A percentile compares a stretch with the other conserved stretches of the same genome.
Evolutionary conservation across 2,329 filamentous ascomycete genomes (phyloP).

Genomic region (Hypoxylon sp.): DNA sequence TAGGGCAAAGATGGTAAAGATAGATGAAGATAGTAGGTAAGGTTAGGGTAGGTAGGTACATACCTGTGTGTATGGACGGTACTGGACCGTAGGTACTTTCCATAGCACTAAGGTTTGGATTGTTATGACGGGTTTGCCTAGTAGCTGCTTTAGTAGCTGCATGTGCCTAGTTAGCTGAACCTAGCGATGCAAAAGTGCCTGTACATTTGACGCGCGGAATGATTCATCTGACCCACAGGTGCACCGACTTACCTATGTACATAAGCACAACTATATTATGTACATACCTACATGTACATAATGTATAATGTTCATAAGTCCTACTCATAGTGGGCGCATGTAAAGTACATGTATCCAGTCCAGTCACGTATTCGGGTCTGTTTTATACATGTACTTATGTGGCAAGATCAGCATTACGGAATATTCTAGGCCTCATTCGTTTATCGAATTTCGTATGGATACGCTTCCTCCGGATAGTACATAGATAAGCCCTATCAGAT

Average conservation of each 20-base stretch:
- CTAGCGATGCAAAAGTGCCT: background rate
- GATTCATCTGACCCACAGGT: background rate
- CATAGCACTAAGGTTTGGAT: too few species aligned
- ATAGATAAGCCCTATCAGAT: constrained; percentile 2
- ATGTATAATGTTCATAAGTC: too few species aligned
- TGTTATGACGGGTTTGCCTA: too few species aligned
- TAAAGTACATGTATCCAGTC: background rate
- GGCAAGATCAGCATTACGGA: background rate
- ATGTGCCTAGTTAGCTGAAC: background rate
- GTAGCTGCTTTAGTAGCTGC: too few species aligned
- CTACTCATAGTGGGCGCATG: too few species aligned
- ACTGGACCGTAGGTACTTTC: too few species aligned
- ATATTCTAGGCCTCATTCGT: background rate
- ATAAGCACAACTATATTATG: background rate
- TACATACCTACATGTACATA: background rate
- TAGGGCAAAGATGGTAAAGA: too few species aligned
- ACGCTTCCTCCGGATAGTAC: background rate
- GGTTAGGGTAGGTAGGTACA: too few species aligned
- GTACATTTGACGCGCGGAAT: background rate
- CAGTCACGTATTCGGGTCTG: background rate
- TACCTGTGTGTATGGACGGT: too few species aligned
- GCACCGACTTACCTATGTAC: background rate
- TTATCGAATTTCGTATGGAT: background rate
- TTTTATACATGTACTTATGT: background rate
- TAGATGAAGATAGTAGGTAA: too few species aligned